phyloP scores from a whole-genome alignment of 441 rosid genomes.

The Francoa sonchifolia region DNA sequence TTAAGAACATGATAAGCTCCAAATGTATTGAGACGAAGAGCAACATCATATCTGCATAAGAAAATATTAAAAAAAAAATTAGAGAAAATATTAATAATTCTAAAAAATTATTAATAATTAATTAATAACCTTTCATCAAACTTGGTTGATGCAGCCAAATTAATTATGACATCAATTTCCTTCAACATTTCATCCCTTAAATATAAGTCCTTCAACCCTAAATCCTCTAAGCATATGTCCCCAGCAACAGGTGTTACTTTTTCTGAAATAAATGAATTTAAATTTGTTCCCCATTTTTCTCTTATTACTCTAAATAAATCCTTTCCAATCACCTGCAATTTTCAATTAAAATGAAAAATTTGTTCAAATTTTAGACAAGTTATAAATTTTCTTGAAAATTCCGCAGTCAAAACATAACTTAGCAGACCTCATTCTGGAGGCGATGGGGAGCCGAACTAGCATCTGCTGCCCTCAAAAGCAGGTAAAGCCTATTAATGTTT shows the following conservation, averaged over 20 bases:
- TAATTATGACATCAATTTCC: slow-evolving; percentile 45
- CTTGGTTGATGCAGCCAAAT: slow-evolving; percentile 76
- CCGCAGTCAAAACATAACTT: neutral
- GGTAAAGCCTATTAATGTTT: slow-evolving; percentile 41
- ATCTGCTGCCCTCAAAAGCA: slow-evolving; percentile 50
- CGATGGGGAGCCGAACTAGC: slow-evolving; percentile 33
- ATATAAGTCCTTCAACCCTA: slow-evolving; percentile 42
- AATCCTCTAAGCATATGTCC: slow-evolving; percentile 42
- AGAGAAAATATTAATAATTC: neutral
- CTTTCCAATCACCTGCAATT: slow-evolving; percentile 41
- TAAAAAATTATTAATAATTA: neutral
- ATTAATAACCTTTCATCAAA: slow-evolving; percentile 61
- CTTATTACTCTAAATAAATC: slow-evolving; percentile 55
- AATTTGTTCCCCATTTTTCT: slow-evolving; percentile 35
- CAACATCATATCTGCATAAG: slow-evolving; percentile 55
- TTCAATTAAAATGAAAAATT: neutral
- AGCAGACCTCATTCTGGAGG: slow-evolving; percentile 39
- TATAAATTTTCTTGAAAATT: neutral
- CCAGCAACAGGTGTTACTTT: slow-evolving; percentile 53
- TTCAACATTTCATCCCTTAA: slow-evolving; percentile 36
- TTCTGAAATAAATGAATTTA: slow-evolving; percentile 35
- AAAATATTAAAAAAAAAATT: neutral
- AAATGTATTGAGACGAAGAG: slow-evolving; percentile 59
- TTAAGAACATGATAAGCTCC: slow-evolving; percentile 53
- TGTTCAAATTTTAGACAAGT: neutral